Evolutionary conservation across 345 rosid species (phyloP).

Genomic region (Bruguiera gymnorhiza): DNA sequence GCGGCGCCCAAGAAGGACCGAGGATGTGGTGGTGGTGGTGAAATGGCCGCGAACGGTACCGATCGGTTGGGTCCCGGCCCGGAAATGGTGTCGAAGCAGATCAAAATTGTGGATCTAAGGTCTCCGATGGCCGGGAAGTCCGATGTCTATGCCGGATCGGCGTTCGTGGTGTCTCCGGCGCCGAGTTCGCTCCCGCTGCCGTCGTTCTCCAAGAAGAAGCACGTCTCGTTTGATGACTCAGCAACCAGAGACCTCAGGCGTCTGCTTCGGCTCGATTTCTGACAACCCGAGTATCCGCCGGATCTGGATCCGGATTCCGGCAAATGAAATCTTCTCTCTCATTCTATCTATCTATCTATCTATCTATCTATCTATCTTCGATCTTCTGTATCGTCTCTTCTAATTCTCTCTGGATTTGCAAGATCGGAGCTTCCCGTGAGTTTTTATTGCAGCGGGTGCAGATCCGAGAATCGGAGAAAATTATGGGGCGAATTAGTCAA

Average conservation of each 20-base stretch:
- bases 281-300: background rate
- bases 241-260: constrained; percentile 66
- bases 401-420: background rate
- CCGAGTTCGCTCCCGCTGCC: constrained; percentile 64
- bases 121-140: constrained; percentile 24
- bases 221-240: constrained; percentile 39
- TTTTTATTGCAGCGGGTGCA: constrained; percentile 6
- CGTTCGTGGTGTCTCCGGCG: constrained; percentile 45
- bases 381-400: background rate
- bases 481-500: constrained; percentile 12
- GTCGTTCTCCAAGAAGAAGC: constrained; percentile 48
- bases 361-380: background rate
- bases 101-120: constrained; percentile 22
- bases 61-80: constrained; percentile 29
- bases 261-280: constrained; percentile 48
- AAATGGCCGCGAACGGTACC: constrained; percentile 21
- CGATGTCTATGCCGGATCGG: constrained; percentile 54
- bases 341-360: background rate
- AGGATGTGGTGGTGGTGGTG: constrained; percentile 6
- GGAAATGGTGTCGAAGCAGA: constrained; percentile 29
- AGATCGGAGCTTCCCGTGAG: constrained; percentile 10
- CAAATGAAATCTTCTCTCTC: background rate
- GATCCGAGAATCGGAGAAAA: constrained; percentile 15
- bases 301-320: background rate
- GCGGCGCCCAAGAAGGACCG: background rate